Evolutionary conservation across 177 flowering plant genomes (phyloP).

Genomic region (Vitis hybrid): DNA sequence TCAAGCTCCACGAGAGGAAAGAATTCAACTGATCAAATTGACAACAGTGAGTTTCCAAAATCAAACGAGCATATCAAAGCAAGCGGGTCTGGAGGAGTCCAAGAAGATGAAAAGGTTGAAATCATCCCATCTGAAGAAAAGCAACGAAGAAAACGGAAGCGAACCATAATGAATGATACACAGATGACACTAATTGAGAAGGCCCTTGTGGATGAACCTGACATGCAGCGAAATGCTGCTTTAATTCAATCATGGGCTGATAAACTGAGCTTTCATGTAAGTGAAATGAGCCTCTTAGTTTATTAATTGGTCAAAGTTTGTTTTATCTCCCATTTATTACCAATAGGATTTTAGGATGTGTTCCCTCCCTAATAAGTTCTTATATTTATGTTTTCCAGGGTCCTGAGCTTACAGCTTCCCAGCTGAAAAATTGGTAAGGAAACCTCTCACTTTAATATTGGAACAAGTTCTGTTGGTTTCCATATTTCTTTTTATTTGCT

Average conservation of each 20-base stretch:
- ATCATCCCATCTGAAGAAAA: conserved; percentile 46
- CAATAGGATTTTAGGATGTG: background rate
- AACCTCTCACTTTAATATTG: conserved; percentile 8
- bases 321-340: background rate
- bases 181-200: conserved; percentile 62
- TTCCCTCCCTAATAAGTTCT: conserved; percentile 13
- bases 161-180: conserved; percentile 76
- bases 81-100: conserved; percentile 33
- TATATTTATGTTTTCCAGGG: conserved; percentile 56
- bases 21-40: conserved; percentile 37
- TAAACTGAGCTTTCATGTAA: conserved; percentile 69
- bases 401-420: conserved; percentile 79
- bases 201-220: conserved; percentile 83
- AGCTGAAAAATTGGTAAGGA: conserved; percentile 87
- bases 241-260: conserved; percentile 75
- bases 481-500: background rate
- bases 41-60: conserved; percentile 34
- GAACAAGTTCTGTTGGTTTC: background rate
- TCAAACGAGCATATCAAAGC: conserved; percentile 31
- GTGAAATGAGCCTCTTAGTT: conserved; percentile 20
- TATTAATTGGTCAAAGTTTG: background rate
- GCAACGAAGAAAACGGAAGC: conserved; percentile 67
- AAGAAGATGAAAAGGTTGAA: conserved; percentile 55
- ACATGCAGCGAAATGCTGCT: conserved; percentile 76
- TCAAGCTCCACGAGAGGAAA: conserved; percentile 51